Base-by-base conservation (phyloP, 306 rosid species). In the Citrullus mucosospermus region DNA sequence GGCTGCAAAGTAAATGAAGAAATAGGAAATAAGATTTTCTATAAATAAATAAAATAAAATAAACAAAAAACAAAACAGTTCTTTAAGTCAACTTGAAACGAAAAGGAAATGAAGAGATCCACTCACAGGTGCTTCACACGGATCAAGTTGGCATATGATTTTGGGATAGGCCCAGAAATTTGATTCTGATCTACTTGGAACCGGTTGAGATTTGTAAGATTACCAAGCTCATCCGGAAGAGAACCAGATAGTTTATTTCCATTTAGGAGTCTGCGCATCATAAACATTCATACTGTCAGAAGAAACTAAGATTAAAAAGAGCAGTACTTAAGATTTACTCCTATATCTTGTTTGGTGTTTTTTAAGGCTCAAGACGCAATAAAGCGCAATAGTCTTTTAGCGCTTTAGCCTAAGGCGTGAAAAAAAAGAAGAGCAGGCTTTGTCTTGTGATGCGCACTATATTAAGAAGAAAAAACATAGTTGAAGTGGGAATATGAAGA, bases 221-320 rank as follows among this genome's bases (percentile, higher is more conserved):
- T 25, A n/a, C 91, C 89, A 12, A 88, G 87, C 81, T 88, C 87
- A 7, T 85, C 83, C 1, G 91, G 91, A 71, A 88, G 74, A 76
- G 85, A 9, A 68, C 91, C 91, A 3, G 89, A 65, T 17, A 88
- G 56, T 22, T 58, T 59, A 65, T 88, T 88, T 78, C 91, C 91
- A 80, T 78, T 88, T 68, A 88, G 82, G 70, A 85, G 87, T 82
- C 91, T 88, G 87, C 85, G 88, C 50, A 81, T 34, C 46, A 75
- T 36, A 81, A 54, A 55, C 4, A 75, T 28, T 51, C 66, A 30
- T 9, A 71, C n/a, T 71, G 20, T 12, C 2, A 71, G n/a, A 22
- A 71, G 20, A 67, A n/a, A 39, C 30, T 67, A 39, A 18, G 20
- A 71, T 22, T 15, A 70, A 70, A 41, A 22, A 4, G n/a, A 41